These are phyloP conservation scores for Pyricularia sp. DNA, from an alignment of 2,329 filamentous ascomycete species.

Conservation along the genomic window DNA sequence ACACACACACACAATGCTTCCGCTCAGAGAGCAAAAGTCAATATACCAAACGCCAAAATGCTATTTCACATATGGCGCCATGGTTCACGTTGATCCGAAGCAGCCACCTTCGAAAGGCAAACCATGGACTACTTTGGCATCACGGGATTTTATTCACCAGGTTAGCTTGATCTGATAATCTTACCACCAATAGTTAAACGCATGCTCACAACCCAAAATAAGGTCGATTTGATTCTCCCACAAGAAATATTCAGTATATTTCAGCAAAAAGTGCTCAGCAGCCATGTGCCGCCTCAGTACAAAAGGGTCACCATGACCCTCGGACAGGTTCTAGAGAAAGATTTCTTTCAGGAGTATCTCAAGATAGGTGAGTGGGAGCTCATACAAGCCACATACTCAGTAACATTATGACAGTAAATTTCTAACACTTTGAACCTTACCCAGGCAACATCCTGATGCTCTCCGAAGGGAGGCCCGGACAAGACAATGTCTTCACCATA, in stretches of 20 bases:
- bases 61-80: conserved; percentile 59
- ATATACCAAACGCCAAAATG: conserved; percentile 57
- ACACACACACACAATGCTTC: too few species aligned
- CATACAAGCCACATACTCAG: background rate
- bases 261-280: conserved; percentile 37
- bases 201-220: background rate
- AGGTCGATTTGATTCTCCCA: conserved; percentile 67
- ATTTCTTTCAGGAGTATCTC: conserved; percentile 78
- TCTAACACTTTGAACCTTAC: background rate
- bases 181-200: conserved; percentile 2
- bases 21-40: conserved; percentile 11
- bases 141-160: conserved; percentile 60
- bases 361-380: conserved; percentile 52
- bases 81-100: conserved; percentile 61
- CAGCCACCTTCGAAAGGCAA: conserved; percentile 64
- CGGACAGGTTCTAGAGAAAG: conserved; percentile 58
- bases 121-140: conserved; percentile 62
- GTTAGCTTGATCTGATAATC: conserved; percentile 24
- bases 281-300: conserved; percentile 37
- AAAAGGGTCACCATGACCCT: conserved; percentile 64
- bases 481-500: conserved; percentile 65
- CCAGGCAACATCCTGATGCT: conserved; percentile 74
- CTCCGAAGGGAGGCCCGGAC: conserved; percentile 62
- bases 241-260: conserved; percentile 48
- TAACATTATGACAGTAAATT: background rate